Evolutionary conservation across 257 asterid genomes (phyloP).

Genomic region (Nemophila menziesii): DNA sequence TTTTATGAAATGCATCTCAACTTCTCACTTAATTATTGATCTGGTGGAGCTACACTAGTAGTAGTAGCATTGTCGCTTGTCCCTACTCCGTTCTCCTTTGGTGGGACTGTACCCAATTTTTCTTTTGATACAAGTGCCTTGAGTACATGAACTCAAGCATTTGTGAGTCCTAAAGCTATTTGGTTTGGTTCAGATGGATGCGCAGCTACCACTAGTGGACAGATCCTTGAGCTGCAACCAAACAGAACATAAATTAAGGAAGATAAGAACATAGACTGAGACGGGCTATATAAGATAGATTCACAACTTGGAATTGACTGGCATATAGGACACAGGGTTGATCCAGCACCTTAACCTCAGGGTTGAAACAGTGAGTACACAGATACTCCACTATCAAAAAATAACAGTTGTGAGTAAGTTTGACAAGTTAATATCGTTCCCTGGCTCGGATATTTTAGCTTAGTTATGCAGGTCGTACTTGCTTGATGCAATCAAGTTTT

Average conservation of each 20-base stretch:
- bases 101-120: conserved; percentile 39
- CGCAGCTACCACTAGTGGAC: conserved; percentile 43
- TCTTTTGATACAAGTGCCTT: conserved; percentile 50
- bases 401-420: conserved; percentile 7
- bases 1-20: too few relatives aligned
- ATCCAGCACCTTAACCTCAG: conserved; percentile 48
- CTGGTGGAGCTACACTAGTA: conserved; percentile 11
- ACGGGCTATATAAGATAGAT: too few relatives aligned
- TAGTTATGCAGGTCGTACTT: conserved; percentile 23
- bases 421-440: not conserved
- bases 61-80: conserved; percentile 14
- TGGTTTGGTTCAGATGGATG: conserved; percentile 54
- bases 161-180: conserved; percentile 52
- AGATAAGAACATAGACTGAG: too few relatives aligned
- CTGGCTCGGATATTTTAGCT: not conserved
- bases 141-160: conserved; percentile 53
- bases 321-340: conserved; percentile 37
- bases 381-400: conserved; percentile 29
- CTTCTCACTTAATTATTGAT: conserved; percentile 18
- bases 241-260: too few relatives aligned
- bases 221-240: conserved; percentile 28
- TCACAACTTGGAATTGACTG: conserved; percentile 37
- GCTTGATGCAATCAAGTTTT: conserved; percentile 41
- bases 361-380: conserved; percentile 13
- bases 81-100: conserved; percentile 31